Evolutionary conservation across 2,329 filamentous ascomycete species (phyloP), one percentile per base, ranked within the genome.

Genomic region (Bipolaris oryzae): DNA sequence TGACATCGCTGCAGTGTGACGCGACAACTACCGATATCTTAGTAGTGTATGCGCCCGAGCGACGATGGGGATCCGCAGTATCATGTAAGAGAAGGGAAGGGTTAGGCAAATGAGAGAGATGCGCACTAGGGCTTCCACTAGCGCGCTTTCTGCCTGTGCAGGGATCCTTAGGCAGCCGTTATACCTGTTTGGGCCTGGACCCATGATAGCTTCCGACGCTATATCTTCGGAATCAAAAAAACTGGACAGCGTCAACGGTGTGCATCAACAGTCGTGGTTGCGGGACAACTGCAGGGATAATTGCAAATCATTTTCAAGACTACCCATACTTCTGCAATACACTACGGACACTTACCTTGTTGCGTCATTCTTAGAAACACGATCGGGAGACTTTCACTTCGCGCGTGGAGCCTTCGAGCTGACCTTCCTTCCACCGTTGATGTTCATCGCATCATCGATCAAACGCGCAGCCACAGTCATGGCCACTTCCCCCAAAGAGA

Each of bases 401-500:
- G 33, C 33, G 20, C 33, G 20, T n/a, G 9, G 23, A 53, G 42
- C 44, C 39, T 41, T 37, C 39, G 9, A 49, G 21, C 38, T 39
- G 31, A 23, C 41, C 49, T 47, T 52, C 39, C 33, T 42, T 52
- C 34, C 49, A 43, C 48, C 49, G 34, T 60, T 55, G 46, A 74
- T 73, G 71, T 68, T 64, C 51, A 52, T 63, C 39, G 57, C 48
- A 50, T 57, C 55, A 15, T 44, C 50, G 2, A 34, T 64, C 5
- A 61, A 58, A 49, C 64, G 62, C 56, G 59, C 55, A 16, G 38
- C 47, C 35, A 66, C 55, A 16, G 35, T 50, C 38, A 66, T 74
- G 74, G 55, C 67, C 45, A 63, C 69, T 33, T 56, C 69, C 9
- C 53, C 69, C 3, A 68, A 64, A 52, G 68, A 74, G 38, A 62